Conservation (phyloP, 768 basidiomycete genomes). For the Dendrothele bispora region DNA sequence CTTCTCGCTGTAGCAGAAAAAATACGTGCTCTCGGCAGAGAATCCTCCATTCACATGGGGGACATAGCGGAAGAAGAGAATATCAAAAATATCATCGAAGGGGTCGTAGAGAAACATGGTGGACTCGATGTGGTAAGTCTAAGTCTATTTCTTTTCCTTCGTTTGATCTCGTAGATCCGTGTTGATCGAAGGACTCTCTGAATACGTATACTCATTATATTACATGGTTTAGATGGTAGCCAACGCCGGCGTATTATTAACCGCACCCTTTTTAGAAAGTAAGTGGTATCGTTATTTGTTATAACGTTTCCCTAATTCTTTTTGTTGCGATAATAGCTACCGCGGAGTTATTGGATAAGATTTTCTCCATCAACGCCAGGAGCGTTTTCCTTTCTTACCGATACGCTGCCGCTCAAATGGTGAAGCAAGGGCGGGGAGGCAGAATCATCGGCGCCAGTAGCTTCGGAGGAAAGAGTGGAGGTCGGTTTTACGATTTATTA, state of each 20-base stretch:
- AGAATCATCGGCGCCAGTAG: conserved; percentile 36
- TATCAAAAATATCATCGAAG: conserved; percentile 39
- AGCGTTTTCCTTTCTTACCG: conserved; percentile 17
- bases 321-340: too few relatives aligned
- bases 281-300: too few relatives aligned
- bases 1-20: conserved; percentile 27
- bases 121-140: conserved; percentile 48
- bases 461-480: not conserved
- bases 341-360: not conserved
- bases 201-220: too few relatives aligned
- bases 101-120: conserved; percentile 33
- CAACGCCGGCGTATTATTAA: too few relatives aligned
- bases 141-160: not conserved
- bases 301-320: too few relatives aligned
- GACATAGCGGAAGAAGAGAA: conserved; percentile 43
- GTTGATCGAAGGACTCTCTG: too few relatives aligned
- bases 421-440: conserved; percentile 35
- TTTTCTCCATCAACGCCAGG: not conserved
- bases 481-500: too few relatives aligned
- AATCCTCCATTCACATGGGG: conserved; percentile 21
- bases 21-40: conserved; percentile 26
- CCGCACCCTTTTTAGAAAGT: too few relatives aligned
- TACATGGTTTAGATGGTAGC: too few relatives aligned
- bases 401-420: conserved; percentile 33
- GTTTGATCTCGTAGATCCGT: too few relatives aligned